Evolutionary conservation across 257 asterid genomes (phyloP).

Genomic region (Coffea canephora): DNA sequence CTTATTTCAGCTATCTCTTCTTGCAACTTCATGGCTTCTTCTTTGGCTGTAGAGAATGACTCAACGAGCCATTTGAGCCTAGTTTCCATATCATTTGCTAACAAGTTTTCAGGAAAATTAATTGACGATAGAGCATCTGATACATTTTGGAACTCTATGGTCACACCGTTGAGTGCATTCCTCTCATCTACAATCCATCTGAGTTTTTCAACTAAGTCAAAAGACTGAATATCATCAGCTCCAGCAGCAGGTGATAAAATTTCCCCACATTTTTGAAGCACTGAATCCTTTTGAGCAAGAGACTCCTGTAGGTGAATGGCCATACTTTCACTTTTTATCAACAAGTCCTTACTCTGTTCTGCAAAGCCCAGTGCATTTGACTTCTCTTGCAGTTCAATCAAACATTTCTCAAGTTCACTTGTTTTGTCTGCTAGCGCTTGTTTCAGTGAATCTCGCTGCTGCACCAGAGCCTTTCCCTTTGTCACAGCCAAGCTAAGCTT

Average conservation of each 20-base stretch:
- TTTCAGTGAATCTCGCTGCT: conserved; percentile 82
- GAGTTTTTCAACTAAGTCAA: conserved; percentile 56
- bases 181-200: conserved; percentile 67
- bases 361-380: conserved; percentile 67
- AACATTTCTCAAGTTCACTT: conserved; percentile 55
- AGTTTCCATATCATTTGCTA: conserved; percentile 45
- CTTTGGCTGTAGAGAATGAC: conserved; percentile 49
- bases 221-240: conserved; percentile 43
- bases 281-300: conserved; percentile 53
- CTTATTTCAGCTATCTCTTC: conserved; percentile 48
- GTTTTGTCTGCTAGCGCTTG: conserved; percentile 79
- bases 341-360: conserved; percentile 49
- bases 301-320: conserved; percentile 63
- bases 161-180: conserved; percentile 47
- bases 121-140: conserved; percentile 37
- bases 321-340: conserved; percentile 46
- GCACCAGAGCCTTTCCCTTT: conserved; percentile 97
- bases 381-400: conserved; percentile 66
- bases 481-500: conserved; percentile 97
- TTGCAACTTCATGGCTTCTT: conserved; percentile 55
- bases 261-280: conserved; percentile 67
- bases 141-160: conserved; percentile 51
- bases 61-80: conserved; percentile 62
- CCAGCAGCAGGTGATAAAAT: conserved; percentile 47
- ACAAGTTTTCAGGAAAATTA: conserved; percentile 66